phyloP scores from a whole-genome alignment of 2,329 filamentous ascomycete genomes.

The Fusarium nodosum region DNA sequence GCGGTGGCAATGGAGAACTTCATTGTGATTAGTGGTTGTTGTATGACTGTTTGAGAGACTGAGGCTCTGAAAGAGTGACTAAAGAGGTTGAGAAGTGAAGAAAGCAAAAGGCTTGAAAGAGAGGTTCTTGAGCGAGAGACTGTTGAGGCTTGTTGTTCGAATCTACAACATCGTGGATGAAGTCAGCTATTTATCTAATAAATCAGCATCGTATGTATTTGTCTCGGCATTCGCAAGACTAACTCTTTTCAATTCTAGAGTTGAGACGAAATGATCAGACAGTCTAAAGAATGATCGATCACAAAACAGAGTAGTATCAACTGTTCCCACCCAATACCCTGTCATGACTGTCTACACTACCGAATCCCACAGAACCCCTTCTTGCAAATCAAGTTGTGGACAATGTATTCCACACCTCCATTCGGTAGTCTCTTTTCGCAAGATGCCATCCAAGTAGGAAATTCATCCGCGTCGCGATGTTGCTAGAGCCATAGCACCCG shows the following conservation, averaged over 20 bases:
- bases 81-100: conserved; percentile 1
- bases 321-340: not conserved
- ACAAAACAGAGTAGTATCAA: conserved; percentile 7
- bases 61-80: conserved; percentile 10
- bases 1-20: conserved; percentile 38
- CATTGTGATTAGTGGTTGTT: conserved; percentile 19
- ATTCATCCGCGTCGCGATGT: conserved; percentile 4
- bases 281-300: conserved; percentile 1
- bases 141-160: conserved; percentile 13
- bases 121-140: conserved; percentile 20
- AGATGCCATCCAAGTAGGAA: conserved; percentile 20
- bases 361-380: not conserved
- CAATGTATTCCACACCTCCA: not conserved
- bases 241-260: conserved; percentile 11
- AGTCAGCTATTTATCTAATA: conserved; percentile 16
- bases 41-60: not conserved
- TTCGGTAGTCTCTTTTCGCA: conserved; percentile 11
- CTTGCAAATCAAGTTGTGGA: conserved; percentile 12
- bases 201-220: not conserved
- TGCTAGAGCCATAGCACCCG: conserved; percentile 1
- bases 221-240: conserved; percentile 23
- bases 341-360: not conserved
- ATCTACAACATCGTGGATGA: conserved; percentile 1
- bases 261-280: conserved; percentile 15
- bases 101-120: conserved; percentile 5